These are phyloP conservation scores for Lathyrus aphaca DNA, from an alignment of 306 rosid species.

Conservation along the genomic window DNA sequence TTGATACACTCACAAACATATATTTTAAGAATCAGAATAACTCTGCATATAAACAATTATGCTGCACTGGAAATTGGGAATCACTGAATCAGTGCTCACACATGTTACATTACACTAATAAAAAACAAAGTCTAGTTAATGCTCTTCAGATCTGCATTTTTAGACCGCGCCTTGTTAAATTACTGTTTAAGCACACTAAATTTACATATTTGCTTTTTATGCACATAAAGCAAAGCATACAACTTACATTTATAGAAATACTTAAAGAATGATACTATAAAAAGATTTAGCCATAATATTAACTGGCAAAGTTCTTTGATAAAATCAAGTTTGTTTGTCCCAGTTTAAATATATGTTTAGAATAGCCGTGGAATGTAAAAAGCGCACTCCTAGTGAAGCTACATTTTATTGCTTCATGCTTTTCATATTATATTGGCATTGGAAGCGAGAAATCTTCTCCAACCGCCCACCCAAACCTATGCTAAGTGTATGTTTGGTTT, in stretches of 20 bases:
- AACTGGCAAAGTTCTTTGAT: constrained; percentile 15
- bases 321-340: background rate
- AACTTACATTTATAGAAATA: constrained; percentile 25
- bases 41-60: constrained; percentile 6
- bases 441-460: too few species aligned
- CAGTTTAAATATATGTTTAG: too few species aligned
- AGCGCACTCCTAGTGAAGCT: too few species aligned
- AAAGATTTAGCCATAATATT: background rate
- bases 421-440: too few species aligned
- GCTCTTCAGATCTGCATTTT: background rate
- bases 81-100: background rate
- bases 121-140: background rate
- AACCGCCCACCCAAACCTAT: too few species aligned
- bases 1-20: constrained; percentile 2
- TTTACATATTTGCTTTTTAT: background rate
- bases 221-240: background rate
- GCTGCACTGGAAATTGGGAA: background rate
- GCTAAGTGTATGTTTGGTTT: too few species aligned
- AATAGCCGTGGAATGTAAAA: too few species aligned
- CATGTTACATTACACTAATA: background rate
- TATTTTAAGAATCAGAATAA: background rate
- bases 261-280: background rate
- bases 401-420: too few species aligned
- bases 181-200: background rate
- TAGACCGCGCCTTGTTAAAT: background rate